Evolutionary conservation across 1,284 basidiomycete genomes (phyloP), one percentile per base, ranked within the genome.

Genomic region (Ustilago lituana): DNA sequence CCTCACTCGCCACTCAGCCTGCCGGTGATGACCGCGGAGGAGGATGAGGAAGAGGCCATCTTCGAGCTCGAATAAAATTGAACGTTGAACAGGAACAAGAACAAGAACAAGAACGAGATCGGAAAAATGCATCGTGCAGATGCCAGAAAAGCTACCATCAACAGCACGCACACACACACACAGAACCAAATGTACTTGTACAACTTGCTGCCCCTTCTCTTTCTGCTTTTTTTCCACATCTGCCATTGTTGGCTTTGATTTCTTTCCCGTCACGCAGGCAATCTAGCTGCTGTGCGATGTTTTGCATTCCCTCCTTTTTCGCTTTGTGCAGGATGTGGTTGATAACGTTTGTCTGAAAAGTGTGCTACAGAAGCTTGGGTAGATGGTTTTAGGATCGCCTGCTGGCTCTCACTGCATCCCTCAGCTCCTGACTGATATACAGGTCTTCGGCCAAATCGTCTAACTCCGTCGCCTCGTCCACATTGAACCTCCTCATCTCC

Each of bases 11-110:
- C 77, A 2, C 62, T 74, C 35, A 68, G 76, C 0, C 60, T 77
- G 10, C 72, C 78, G 2, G 56, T 77, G 12, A 51, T 66, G 20
- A 74, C 78, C 11, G 56, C 58, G 27, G 59, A 73, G 31, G 78
- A 74, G 27, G 79, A 75, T 40, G 68, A 69, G 33, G 77, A 81
- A 12, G 79, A 80, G 37, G 65, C 77, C 4, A 79, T 81, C 32
- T 81, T 81, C 35, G 78, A 81, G 54, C 66, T 81, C 22, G 79
- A 81, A 41, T 81, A 52, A 53, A 39, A 14, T 22, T 32, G 27
- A 14, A 37, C 24, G 24, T 26, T 27, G 31, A 8, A 20, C n/a
- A n/a, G n/a, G n/a, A n/a, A n/a, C n/a, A n/a, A n/a, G n/a, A n/a
- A n/a, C n/a, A n/a, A n/a, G n/a, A n/a, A n/a, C n/a, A n/a, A n/a